Evolutionary conservation across 208 protist species (phyloP).

Genomic region (Trypanosoma avium): DNA sequence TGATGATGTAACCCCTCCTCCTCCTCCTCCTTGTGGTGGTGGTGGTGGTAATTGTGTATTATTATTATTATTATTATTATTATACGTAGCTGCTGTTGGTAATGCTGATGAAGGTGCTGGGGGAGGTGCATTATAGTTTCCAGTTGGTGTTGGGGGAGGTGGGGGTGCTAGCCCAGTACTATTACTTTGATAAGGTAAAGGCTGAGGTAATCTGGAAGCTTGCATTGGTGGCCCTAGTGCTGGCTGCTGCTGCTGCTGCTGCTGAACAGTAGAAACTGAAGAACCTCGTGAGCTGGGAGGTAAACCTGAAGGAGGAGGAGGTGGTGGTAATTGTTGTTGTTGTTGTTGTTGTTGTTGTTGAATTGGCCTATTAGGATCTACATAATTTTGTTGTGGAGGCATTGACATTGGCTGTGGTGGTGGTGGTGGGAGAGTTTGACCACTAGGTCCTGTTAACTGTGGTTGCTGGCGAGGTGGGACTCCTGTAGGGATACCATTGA

Average conservation of each 20-base stretch:
- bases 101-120: background rate
- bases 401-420: constrained; percentile 10
- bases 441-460: constrained; percentile 6
- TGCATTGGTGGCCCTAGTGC: background rate
- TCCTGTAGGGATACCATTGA: background rate
- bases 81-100: background rate
- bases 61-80: background rate
- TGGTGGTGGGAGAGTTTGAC: constrained; percentile 5
- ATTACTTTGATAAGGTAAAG: background rate
- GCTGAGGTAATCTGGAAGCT: background rate
- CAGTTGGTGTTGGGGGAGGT: background rate
- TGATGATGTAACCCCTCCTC: background rate
- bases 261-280: constrained; percentile 1
- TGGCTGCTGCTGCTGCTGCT: no score
- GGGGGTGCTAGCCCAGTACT: background rate
- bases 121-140: background rate
- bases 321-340: no score
- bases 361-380: constrained; percentile 2
- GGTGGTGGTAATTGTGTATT: background rate
- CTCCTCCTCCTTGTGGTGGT: background rate
- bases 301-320: background rate
- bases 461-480: constrained; percentile 15
- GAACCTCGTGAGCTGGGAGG: constrained; percentile 6
- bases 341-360: no score
- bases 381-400: constrained; percentile 4